Evolutionary conservation across 371 early-diverging fungal genomes (phyloP), one percentile per base, ranked within the genome.

Genomic region (Amoeboaphelidium protococcarum): DNA sequence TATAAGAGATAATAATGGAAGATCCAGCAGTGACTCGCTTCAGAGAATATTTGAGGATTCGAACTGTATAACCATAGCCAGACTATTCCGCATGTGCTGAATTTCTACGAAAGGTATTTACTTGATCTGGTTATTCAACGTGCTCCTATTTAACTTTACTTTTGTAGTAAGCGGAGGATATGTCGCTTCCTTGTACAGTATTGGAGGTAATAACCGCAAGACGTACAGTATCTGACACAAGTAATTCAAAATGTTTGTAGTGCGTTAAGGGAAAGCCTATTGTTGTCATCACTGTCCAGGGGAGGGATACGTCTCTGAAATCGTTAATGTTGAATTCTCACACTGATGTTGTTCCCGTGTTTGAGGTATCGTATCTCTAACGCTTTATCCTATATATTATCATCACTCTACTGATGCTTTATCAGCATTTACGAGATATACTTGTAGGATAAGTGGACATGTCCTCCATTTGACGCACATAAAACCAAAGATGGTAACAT

Each of bases 291-390:
- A 78, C 73, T 68, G 68, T 64, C 48, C 47, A 13, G 80, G 79
- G 12, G 49, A 52, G 1, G 10, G 59, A 71, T 27, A 70, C 78
- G 13, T 31, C 40, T 6, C 50, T 66, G 47, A 65, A 70, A 37
- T 51, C 72, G 27, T 49, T 83, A 41, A 50, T 79, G 40, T 72
- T 81, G 50, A 80, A 79, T 71, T 72, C 73, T 44, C 84, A 83
- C 61, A 73, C 72, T 12, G 84, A 83, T 54, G 84, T 83, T 1
- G 84, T 83, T 23, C 83, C 84, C 3, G 80, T 82, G 49, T 76
- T 72, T 47, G 65, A 62, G 48, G 58, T 56, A 46, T 41, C 23
- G 51, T 37, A 3, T 23, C 19, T 12, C 2, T 25, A 12, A 40
- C 40, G 13, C 12, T 13, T 20, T 21, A 21, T 0, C 12, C 44